Base-by-base conservation (phyloP, 345 rosid species). In the Lepidium africanum region DNA sequence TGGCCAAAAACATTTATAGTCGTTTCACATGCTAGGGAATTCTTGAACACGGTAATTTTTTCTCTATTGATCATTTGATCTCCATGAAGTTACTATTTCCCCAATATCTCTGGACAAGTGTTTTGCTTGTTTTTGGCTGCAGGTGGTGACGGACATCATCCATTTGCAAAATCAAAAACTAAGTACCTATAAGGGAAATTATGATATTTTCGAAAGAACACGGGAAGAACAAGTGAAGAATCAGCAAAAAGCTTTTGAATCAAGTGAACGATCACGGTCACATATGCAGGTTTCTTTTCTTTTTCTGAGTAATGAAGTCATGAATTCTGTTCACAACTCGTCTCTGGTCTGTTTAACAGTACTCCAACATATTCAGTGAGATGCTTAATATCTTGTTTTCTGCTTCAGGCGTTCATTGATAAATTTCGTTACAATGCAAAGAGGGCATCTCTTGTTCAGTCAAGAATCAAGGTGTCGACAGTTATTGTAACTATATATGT, bases 401-500 rank as follows among this genome's bases (percentile, higher is more conserved):
- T 64, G 60, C 60, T 63, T 81, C 88, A 94, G 97, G 79, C 95
- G 38, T 94, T 94, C 78, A 94, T 94, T 66, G 99, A 94, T 80
- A 94, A 94, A 81, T 94, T 94, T 81, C 96, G 99, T 42, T 94
- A 83, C 75, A 94, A 94, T 80, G 99, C 99, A 53, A 94, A 94
- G 79, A 91, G 99, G 81, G 99, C 99, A 49, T 86, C 99, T 33
- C 99, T 94, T 76, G 99, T 94, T 72, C 99, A 94, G 85, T 94
- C 99, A 63, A 85, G 97, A 84, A 91, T 94, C 79, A 94, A 94
- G 99, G 99, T 94, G 37, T 69, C 27, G 74, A 60, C 69, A 41
- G 10, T 48, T 60, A 35, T n/a, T n/a, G n/a, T 57, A 55, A 33
- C 17, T 69, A 54, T 56, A 14, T 69, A 56, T 54, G 42, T 60